Evolutionary conservation across 345 rosid species (phyloP).

Genomic region (Populus pruinosa): DNA sequence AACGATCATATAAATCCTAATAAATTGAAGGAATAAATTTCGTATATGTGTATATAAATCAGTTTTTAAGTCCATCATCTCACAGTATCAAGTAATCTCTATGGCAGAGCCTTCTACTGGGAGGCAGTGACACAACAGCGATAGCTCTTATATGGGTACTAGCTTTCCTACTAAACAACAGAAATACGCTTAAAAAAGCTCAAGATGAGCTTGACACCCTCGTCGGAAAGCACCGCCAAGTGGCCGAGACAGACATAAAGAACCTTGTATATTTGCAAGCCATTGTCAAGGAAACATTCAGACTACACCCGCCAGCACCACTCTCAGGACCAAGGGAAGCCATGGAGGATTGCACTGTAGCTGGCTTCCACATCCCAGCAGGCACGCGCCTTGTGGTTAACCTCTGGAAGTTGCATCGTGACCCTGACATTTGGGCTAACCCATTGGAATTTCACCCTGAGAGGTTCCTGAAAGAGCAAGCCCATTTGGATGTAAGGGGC

Average conservation of each 20-base stretch:
- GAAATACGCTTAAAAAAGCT: neutral
- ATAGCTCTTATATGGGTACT: constrained; percentile 9
- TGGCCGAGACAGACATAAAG: neutral
- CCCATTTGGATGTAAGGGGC: neutral
- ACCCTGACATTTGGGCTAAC: neutral
- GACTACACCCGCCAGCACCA: constrained; percentile 9
- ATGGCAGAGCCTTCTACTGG: constrained; percentile 10
- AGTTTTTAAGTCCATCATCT: too few relatives aligned
- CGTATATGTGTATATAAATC: too few relatives aligned
- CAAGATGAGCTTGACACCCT: constrained; percentile 11
- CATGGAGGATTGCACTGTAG: constrained; percentile 11
- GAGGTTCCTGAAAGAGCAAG: neutral
- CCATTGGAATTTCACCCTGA: neutral
- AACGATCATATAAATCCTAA: too few relatives aligned
- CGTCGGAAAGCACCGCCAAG: constrained; percentile 12
- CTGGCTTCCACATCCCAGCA: constrained; percentile 9
- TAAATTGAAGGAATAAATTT: too few relatives aligned
- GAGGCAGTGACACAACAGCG: constrained; percentile 1
- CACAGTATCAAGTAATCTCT: neutral
- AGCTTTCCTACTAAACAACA: constrained; percentile 8
- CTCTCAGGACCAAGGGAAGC: constrained; percentile 12
- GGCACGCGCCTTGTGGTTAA: constrained; percentile 14
- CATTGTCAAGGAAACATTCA: constrained; percentile 20
- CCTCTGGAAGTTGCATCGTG: constrained; percentile 11
- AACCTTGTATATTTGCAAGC: constrained; percentile 21